Percentiles rank a stretch among this genome's conserved stretches.
phyloP scores from a whole-genome alignment of 768 basidiomycete genomes.

The Gautieria morchelliformis region DNA sequence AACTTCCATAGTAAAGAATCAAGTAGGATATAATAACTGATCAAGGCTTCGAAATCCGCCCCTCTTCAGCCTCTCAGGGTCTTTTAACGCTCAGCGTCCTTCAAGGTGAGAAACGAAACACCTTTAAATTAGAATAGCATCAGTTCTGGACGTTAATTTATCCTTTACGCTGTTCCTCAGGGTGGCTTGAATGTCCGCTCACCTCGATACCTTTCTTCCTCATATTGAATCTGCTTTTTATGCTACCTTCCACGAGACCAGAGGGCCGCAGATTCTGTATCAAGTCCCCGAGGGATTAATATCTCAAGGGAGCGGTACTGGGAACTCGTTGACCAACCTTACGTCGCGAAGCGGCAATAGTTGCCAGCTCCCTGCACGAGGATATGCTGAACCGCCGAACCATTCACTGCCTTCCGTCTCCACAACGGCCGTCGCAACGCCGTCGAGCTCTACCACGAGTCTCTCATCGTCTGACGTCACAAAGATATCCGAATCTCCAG shows the following conservation, averaged over 20 bases:
- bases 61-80: too few relatives aligned
- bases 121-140: too few relatives aligned
- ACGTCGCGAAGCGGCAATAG: conserved; percentile 16
- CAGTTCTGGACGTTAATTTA: not conserved
- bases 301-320: conserved; percentile 27
- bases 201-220: conserved; percentile 66
- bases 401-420: conserved; percentile 17
- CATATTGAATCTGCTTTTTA: conserved; percentile 86
- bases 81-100: too few relatives aligned
- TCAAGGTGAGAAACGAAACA: too few relatives aligned
- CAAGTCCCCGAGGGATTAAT: conserved; percentile 94
- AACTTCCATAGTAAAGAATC: too few relatives aligned
- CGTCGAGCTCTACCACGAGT: not conserved
- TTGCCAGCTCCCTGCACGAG: conserved; percentile 24
- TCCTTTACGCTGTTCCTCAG: not conserved
- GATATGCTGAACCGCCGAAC: conserved; percentile 24
- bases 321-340: conserved; percentile 13
- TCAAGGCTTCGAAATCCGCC: too few relatives aligned
- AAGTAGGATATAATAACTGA: too few relatives aligned
- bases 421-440: not conserved
- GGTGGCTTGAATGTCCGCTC: conserved; percentile 10
- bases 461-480: not conserved
- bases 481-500: not conserved
- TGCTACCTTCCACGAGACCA: conserved; percentile 76
- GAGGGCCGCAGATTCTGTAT: conserved; percentile 84